Base-by-base conservation (phyloP, 345 rosid species). In the Gossypium thurberi region DNA sequence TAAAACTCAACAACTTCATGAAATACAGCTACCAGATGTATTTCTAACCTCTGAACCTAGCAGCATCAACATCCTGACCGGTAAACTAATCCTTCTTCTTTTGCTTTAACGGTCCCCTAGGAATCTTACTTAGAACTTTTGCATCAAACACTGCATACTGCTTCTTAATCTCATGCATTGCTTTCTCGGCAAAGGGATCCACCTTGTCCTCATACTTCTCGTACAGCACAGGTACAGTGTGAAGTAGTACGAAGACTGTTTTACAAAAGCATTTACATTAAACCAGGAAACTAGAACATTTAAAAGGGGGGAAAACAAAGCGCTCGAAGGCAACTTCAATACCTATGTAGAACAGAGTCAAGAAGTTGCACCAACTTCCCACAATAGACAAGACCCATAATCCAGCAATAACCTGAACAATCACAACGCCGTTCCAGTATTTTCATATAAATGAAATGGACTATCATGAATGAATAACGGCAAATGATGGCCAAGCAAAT, bases 71-170 rank as follows among this genome's bases (percentile, higher is more conserved):
- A 55, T 42, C 64, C 8, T 52, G 5, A 57, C 52, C 37, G 46
- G 26, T 69, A 76, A 70, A 76, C 86, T 87, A 91, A 65, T 26
- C 81, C 77, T 57, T 80, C 86, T 87, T 92, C 85, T 92, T 94
- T 77, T 71, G 81, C 84, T 87, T 92, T 78, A 85, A 77, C 37
- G 85, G 81, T 37, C 97, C 94, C 81, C 69, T 82, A 0, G 95
- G 98, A 74, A 95, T 89, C 91, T 91, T 92, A 81, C 94, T 92
- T 73, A 89, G 82, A 44, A 92, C 89, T 84, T 92, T 92, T 10
- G 80, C 89, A 76, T 95, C 97, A 3, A 95, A 80, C 25, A 84
- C 90, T 0, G 80, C 85, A 58, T 88, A 92, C 63, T 82, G 96
- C 88, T 89, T 92, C 85, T 88, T 92, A 74, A 95, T 76, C 84